Conservation (phyloP, 2,329 filamentous ascomycete species). For the Teratosphaeria viscida region DNA sequence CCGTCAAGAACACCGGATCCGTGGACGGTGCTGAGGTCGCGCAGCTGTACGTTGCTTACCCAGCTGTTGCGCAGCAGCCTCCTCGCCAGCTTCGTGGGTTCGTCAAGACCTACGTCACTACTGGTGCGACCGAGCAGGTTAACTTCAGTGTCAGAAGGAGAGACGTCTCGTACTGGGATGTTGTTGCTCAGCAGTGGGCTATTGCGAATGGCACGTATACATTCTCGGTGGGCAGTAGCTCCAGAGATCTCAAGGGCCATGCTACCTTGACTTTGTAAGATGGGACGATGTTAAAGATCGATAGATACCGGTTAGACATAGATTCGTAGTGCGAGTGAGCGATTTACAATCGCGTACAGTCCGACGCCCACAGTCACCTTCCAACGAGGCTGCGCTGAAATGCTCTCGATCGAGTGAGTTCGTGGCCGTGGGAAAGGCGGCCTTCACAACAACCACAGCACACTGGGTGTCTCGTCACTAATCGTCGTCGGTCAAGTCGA, state of each 20-base stretch:
- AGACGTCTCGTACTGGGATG: constrained; percentile 5
- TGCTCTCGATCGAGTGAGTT: neutral
- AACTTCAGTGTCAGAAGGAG: constrained; percentile 2
- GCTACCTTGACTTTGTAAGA: neutral
- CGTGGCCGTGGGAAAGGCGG: neutral
- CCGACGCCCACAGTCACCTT: no score
- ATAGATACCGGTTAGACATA: neutral
- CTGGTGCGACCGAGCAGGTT: constrained; percentile 45
- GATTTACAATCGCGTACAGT: neutral
- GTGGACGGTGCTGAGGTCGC: constrained; percentile 53
- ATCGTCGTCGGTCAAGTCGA: constrained; percentile 1
- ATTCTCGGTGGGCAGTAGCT: constrained; percentile 16
- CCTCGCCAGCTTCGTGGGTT: constrained; percentile 64
- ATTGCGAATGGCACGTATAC: constrained; percentile 4
- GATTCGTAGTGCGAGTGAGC: neutral
- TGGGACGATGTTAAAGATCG: neutral
- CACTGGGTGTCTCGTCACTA: neutral
- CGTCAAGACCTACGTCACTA: constrained; percentile 50
- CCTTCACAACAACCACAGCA: neutral
- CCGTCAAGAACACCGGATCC: constrained; percentile 47
- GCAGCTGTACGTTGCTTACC: constrained; percentile 58
- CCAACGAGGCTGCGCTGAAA: neutral
- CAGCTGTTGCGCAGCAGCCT: constrained; percentile 48
- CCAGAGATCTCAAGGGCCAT: constrained; percentile 10
- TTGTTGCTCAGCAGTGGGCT: constrained; percentile 23